A percentile compares a stretch with the other conserved stretches of the same genome.
Conservation (phyloP, 495 filamentous ascomycete species). For the Xeromyces bisporus region DNA sequence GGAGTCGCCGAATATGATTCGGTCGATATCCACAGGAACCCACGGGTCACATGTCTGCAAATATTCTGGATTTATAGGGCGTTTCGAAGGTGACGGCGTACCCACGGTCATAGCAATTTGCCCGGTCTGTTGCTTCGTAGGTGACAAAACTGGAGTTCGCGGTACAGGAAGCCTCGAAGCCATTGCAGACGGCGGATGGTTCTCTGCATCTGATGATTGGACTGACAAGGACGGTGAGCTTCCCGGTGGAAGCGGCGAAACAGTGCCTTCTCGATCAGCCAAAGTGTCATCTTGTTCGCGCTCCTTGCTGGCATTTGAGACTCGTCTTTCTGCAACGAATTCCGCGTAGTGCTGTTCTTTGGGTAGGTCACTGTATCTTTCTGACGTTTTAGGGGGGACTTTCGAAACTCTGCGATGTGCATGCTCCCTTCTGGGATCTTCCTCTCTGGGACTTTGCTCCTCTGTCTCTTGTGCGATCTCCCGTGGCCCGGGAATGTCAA, state of each 20-base stretch:
- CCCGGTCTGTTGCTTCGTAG: slow-evolving; percentile 21
- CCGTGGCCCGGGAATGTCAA: slow-evolving; percentile 2
- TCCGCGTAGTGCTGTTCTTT: slow-evolving; percentile 23
- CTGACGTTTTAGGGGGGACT: slow-evolving; percentile 25
- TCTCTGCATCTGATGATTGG: slow-evolving; percentile 69
- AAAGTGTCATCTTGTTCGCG: slow-evolving; percentile 3
- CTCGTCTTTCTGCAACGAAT: slow-evolving; percentile 12
- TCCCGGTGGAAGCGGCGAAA: slow-evolving; percentile 18
- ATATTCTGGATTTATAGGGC: slow-evolving; percentile 34
- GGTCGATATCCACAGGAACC: slow-evolving; percentile 53
- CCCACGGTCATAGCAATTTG: slow-evolving; percentile 31
- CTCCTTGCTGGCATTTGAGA: slow-evolving; percentile 4
- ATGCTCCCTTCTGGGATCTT: slow-evolving; percentile 7
- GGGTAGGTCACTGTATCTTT: slow-evolving; percentile 30
- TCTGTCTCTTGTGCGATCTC: slow-evolving; percentile 4
- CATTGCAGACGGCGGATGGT: slow-evolving; percentile 51
- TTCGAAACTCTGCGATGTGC: slow-evolving; percentile 12
- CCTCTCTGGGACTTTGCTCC: slow-evolving; percentile 1
- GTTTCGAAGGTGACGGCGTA: slow-evolving; percentile 57
- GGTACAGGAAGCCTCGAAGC: slow-evolving; percentile 33
- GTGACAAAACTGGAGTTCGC: slow-evolving; percentile 16
- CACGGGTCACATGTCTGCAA: slow-evolving; percentile 49
- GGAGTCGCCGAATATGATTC: slow-evolving; percentile 31
- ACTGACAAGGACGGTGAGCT: slow-evolving; percentile 41
- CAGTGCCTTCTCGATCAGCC: slow-evolving; percentile 6